These are phyloP conservation scores for Monosporozyma unispora DNA, from an alignment of 805 yeast genomes.

Conservation along the genomic window DNA sequence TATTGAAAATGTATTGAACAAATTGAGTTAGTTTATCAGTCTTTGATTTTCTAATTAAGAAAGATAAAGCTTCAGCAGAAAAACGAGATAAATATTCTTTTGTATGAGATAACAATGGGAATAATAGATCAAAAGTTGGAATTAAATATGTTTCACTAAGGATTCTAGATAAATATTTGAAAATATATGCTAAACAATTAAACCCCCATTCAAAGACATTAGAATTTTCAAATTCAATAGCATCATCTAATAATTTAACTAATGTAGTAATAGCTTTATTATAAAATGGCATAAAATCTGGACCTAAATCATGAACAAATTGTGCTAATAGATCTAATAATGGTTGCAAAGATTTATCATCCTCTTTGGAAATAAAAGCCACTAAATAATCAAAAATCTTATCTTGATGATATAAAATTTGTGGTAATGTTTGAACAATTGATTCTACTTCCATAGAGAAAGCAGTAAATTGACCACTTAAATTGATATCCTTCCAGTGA, in stretches of 20 bases:
- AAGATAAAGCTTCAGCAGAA: conserved; percentile 85
- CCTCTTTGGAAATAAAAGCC: conserved; percentile 43
- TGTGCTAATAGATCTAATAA: conserved; percentile 71
- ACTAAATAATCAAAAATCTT: conserved; percentile 48
- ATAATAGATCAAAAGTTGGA: conserved; percentile 58
- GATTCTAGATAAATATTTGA: conserved; percentile 71
- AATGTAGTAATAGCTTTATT: conserved; percentile 42
- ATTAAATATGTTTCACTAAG: conserved; percentile 47
- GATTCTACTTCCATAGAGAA: conserved; percentile 50
- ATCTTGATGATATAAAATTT: conserved; percentile 61
- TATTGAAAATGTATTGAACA: conserved; percentile 36
- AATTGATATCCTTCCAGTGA: conserved; percentile 82
- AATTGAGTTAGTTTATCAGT: conserved; percentile 39
- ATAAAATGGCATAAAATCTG: conserved; percentile 76
- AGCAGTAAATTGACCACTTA: conserved; percentile 60
- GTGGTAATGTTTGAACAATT: conserved; percentile 64
- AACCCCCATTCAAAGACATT: conserved; percentile 74
- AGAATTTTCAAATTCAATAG: conserved; percentile 44
- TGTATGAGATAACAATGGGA: conserved; percentile 52
- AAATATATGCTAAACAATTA: conserved; percentile 75
- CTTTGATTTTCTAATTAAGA: conserved; percentile 61
- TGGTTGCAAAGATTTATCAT: conserved; percentile 70
- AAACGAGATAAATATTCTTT: conserved; percentile 68
- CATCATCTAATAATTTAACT: conserved; percentile 35
- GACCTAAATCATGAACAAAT: conserved; percentile 85